Conservation (phyloP, 495 filamentous ascomycete genomes). For the Podospora pseudoanserina region DNA sequence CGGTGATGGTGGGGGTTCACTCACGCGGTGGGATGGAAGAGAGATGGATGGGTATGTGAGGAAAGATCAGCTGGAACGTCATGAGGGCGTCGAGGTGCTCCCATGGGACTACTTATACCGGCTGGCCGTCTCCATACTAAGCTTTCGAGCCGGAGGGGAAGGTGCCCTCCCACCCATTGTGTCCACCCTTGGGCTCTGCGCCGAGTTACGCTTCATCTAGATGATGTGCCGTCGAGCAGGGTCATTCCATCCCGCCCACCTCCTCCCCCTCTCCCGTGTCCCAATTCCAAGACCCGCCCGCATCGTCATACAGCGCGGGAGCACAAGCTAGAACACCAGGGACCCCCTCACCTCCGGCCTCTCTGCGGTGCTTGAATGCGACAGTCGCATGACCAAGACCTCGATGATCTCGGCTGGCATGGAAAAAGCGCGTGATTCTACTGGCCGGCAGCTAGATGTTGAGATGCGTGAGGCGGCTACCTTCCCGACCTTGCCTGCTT, state of each 20-base stretch:
- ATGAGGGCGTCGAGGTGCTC: constrained; percentile 14
- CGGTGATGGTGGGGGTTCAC: neutral
- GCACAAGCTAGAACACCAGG: constrained; percentile 12
- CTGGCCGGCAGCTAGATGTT: constrained; percentile 21
- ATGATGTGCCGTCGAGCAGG: constrained; percentile 29
- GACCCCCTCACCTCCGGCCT: constrained; percentile 13
- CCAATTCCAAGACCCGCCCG: constrained; percentile 28
- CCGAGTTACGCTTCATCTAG: constrained; percentile 28
- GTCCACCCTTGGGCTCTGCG: constrained; percentile 9
- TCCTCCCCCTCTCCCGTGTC: constrained; percentile 1
- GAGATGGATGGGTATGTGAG: constrained; percentile 7
- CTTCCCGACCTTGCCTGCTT: constrained; percentile 15
- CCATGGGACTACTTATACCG: constrained; percentile 30
- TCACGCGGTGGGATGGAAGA: constrained; percentile 11
- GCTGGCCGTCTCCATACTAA: constrained; percentile 11
- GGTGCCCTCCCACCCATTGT: constrained; percentile 12
- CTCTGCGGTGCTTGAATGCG: constrained; percentile 11
- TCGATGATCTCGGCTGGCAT: constrained; percentile 17
- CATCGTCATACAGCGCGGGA: constrained; percentile 23
- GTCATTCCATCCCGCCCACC: constrained; percentile 27
- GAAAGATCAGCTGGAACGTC: constrained; percentile 16
- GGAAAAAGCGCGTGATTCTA: constrained; percentile 12
- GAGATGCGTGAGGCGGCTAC: constrained; percentile 21
- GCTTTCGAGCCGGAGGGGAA: constrained; percentile 17
- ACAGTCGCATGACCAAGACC: constrained; percentile 17